Percentiles rank a stretch among this genome's conserved stretches.
These are phyloP conservation scores for Avena eriantha DNA, from an alignment of 176 grass and related monocot genomes.

Conservation along the genomic window DNA sequence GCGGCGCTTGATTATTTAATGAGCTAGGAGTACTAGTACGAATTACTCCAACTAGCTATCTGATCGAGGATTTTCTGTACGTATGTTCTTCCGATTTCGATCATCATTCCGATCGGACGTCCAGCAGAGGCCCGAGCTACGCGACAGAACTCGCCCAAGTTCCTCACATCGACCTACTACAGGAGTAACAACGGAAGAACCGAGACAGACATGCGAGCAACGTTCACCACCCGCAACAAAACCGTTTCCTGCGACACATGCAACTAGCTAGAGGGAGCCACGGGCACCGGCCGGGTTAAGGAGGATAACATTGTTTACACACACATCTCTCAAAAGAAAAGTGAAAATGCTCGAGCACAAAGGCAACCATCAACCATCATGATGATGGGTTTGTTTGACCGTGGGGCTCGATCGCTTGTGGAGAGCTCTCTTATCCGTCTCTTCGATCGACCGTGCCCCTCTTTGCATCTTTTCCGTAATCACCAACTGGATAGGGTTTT, in stretches of 20 bases:
- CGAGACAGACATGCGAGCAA: background rate
- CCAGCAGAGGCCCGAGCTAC: background rate
- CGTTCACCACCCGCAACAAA: background rate
- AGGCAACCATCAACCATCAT: constrained; percentile 28
- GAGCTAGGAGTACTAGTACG: no score
- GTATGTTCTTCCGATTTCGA: background rate
- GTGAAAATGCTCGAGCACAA: background rate
- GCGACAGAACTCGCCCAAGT: background rate
- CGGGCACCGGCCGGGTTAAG: background rate
- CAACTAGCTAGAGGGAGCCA: background rate
- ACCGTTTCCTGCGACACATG: background rate
- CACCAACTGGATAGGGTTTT: constrained; percentile 32
- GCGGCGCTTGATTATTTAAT: background rate
- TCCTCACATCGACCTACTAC: no score
- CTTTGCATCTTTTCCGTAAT: constrained; percentile 41
- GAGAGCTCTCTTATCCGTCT: constrained; percentile 50
- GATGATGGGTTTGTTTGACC: constrained; percentile 46
- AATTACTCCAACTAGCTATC: no score
- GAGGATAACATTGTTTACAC: constrained; percentile 46
- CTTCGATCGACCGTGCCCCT: constrained; percentile 38
- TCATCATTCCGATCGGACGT: background rate
- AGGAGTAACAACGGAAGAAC: background rate
- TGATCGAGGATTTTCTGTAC: background rate
- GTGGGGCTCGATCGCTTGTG: constrained; percentile 10
- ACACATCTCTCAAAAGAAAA: background rate